A percentile compares a stretch with the other conserved stretches of the same genome.
Evolutionary conservation across 2,329 filamentous ascomycete genomes (phyloP).

Genomic region (Calonectria fujianensis): DNA sequence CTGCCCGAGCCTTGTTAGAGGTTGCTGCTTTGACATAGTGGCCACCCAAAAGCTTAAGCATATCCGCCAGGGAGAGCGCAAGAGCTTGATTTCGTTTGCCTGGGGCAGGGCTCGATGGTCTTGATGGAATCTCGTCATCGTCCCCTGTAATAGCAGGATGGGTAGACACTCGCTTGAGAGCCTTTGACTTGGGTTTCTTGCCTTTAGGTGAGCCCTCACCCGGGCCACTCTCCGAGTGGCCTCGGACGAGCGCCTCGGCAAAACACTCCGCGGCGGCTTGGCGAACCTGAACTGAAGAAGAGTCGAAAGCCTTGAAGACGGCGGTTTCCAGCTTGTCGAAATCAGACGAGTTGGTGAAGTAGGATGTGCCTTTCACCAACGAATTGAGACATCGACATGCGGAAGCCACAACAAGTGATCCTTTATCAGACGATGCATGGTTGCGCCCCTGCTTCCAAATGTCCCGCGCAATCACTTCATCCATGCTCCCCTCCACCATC

Average conservation of each 20-base stretch:
- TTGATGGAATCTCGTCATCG: constrained; percentile 81
- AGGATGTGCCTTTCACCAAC: constrained; percentile 82
- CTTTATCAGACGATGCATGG: constrained; percentile 86
- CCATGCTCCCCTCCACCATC: constrained; percentile 85
- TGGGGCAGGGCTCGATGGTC: constrained; percentile 84
- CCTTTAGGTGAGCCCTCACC: constrained; percentile 72
- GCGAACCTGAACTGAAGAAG: constrained; percentile 82
- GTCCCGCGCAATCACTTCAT: constrained; percentile 90
- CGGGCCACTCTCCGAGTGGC: constrained; percentile 73
- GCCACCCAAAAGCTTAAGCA: constrained; percentile 84
- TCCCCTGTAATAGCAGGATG: constrained; percentile 78
- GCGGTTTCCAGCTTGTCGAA: constrained; percentile 91
- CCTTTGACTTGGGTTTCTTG: constrained; percentile 80
- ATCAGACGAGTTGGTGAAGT: constrained; percentile 91
- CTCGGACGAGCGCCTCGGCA: constrained; percentile 87
- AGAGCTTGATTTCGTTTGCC: constrained; percentile 83
- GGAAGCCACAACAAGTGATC: constrained; percentile 84
- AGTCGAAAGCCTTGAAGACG: constrained; percentile 92
- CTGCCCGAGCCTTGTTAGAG: constrained; percentile 86
- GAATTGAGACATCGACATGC: constrained; percentile 87
- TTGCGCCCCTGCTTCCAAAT: constrained; percentile 94
- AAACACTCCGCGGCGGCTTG: constrained; percentile 92
- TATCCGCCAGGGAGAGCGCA: constrained; percentile 83
- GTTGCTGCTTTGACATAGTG: constrained; percentile 89
- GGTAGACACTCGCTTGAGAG: constrained; percentile 74